These are phyloP conservation scores for Aspergillus calidoustus DNA, from an alignment of 2,329 filamentous ascomycete genomes.

Conservation along the genomic window DNA sequence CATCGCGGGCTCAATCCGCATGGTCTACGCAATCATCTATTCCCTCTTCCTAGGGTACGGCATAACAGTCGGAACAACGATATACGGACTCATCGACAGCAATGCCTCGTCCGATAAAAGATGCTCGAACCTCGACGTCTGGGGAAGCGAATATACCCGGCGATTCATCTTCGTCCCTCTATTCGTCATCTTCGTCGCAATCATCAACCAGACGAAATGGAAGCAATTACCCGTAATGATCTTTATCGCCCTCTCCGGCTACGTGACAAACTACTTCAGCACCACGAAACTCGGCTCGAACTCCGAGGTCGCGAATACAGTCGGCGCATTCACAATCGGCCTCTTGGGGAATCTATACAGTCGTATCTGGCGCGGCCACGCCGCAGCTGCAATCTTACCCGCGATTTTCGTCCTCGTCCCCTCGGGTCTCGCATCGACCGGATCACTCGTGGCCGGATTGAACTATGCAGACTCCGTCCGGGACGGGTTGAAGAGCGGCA, in stretches of 20 bases:
- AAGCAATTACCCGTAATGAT: slow-evolving; percentile 80
- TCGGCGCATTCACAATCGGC: slow-evolving; percentile 82
- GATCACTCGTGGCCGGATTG: slow-evolving; percentile 63
- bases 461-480: slow-evolving; percentile 57
- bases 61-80: slow-evolving; percentile 68
- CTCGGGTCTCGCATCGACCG: slow-evolving; percentile 63
- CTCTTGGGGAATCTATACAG: slow-evolving; percentile 81
- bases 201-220: slow-evolving; percentile 84
- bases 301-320: slow-evolving; percentile 75
- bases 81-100: slow-evolving; percentile 66
- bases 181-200: slow-evolving; percentile 75
- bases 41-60: slow-evolving; percentile 74
- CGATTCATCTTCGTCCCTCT: slow-evolving; percentile 75
- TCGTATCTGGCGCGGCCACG: slow-evolving; percentile 73
- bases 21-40: slow-evolving; percentile 77
- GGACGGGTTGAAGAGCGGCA: slow-evolving; percentile 33
- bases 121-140: slow-evolving; percentile 55
- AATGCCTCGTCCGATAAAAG: slow-evolving; percentile 56
- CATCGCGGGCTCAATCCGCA: slow-evolving; percentile 72
- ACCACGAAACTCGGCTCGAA: slow-evolving; percentile 70
- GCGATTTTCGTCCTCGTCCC: slow-evolving; percentile 79
- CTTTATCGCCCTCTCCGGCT: slow-evolving; percentile 73
- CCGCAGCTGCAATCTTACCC: slow-evolving; percentile 83
- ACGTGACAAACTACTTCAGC: slow-evolving; percentile 76
- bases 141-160: slow-evolving; percentile 48